Evolutionary conservation across 352 stramenopile genomes (phyloP), one percentile per base, ranked within the genome.

Genomic region (Phytophthora pinifolia): DNA sequence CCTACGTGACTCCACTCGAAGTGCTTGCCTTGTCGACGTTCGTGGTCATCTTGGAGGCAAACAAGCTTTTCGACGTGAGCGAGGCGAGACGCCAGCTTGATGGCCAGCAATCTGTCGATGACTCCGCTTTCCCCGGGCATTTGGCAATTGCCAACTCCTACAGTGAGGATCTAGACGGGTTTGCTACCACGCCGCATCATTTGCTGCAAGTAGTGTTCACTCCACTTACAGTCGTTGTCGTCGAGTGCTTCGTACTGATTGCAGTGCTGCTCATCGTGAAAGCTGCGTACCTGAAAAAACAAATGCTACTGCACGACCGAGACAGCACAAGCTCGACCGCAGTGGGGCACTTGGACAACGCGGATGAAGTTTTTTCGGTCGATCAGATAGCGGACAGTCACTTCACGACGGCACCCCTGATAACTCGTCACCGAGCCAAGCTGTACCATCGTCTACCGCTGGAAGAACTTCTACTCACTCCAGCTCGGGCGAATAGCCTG

Each of bases 401-500:
- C 37, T 50, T 49, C 27, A 51, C 37, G 4, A 32, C 10, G 6
- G 42, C 13, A 33, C 51, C 47, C 54, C 30, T 70, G n/a, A 56
- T 70, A 29, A 32, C 31, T 14, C 49, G 27, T 27, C 22, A 32
- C 12, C 32, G 15, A 34, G 22, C 34, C 4, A 62, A 68, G n/a
- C 34, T 22, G 4, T 87, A 89, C 37, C 48, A 64, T 43, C 74
- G 70, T 17, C 42, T 89, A 18, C 70, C 70, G 12, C 58, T 87
- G 25, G 76, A 87, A 54, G 62, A 83, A 27, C 31, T 87, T n/a
- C 36, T 83, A 3, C 55, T 67, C 9, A 67, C 59, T 8, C 74
- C 79, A 12, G 68, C 83, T 39, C 74, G 78, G 14, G 76, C 76
- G 9, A 72, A 70, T 32, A 75, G 72, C 29, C 51, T 87, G 35